These are phyloP conservation scores for Begonia peltatifolia DNA, from an alignment of 306 rosid genomes.

Conservation along the genomic window DNA sequence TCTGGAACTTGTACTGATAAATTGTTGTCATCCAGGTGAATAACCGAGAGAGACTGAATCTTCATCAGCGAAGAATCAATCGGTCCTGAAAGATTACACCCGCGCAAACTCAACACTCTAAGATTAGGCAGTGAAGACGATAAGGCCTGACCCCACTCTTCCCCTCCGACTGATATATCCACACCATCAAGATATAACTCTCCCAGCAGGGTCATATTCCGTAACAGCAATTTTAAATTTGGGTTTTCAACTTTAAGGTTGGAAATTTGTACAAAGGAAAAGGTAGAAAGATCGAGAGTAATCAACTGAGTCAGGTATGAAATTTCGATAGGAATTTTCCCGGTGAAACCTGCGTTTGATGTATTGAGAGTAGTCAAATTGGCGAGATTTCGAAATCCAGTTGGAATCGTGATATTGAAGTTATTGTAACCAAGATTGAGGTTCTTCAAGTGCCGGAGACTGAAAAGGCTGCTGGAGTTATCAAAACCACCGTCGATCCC, in stretches of 20 bases:
- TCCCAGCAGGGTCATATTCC: slow-evolving; percentile 17
- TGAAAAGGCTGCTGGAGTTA: slow-evolving; percentile 15
- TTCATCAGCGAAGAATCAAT: slow-evolving; percentile 5
- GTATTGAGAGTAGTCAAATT: neutral
- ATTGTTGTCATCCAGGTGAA: slow-evolving; percentile 3
- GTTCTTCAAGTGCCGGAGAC: slow-evolving; percentile 2
- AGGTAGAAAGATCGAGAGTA: slow-evolving; percentile 16
- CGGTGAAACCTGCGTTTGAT: neutral
- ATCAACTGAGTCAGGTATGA: slow-evolving; percentile 11
- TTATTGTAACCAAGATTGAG: slow-evolving; percentile 15
- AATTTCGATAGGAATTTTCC: slow-evolving; percentile 16
- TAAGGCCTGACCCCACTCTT: slow-evolving; percentile 27
- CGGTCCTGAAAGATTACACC: slow-evolving; percentile 13
- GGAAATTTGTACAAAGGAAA: neutral
- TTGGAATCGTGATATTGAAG: slow-evolving; percentile 10
- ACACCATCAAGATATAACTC: slow-evolving; percentile 37
- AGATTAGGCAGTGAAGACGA: slow-evolving; percentile 15
- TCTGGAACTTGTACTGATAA: slow-evolving; percentile 13
- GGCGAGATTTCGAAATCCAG: neutral
- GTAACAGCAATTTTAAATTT: slow-evolving; percentile 1
- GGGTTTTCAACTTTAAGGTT: neutral
- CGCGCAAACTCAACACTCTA: slow-evolving; percentile 17
- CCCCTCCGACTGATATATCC: slow-evolving; percentile 16
- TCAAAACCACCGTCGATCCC: neutral
- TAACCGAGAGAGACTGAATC: slow-evolving; percentile 15